Evolutionary conservation across 2,329 filamentous ascomycete genomes (phyloP), one percentile per base, ranked within the genome.

Genomic region (Thermochaetoides dissita): DNA sequence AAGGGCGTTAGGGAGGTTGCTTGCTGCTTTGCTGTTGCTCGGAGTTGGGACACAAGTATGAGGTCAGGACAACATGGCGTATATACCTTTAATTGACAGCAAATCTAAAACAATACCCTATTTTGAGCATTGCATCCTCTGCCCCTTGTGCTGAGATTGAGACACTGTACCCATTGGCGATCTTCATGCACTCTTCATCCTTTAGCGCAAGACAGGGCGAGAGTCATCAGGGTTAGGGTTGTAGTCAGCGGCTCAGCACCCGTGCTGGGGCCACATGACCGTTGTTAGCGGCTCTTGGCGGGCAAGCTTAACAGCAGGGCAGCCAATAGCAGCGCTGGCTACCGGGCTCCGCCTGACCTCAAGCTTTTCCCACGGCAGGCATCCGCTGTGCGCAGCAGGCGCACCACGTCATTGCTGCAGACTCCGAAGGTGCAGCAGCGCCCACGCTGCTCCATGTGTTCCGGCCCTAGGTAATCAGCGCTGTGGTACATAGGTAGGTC

Each of bases 351-450:
- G 30, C 11, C 7, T 17, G 36, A 24, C 17, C 17, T 5, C 17
- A 24, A 5, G 17, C 17, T 24, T 24, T 24, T 24, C 17, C 17
- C 17, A 24, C 39, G 42, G 43, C 45, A 46, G 45, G 43, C 46
- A 49, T 30, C 39, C 37, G 28, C 34, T 40, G 34, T 34, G 17
- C 38, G 11, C 38, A 6, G 11, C 28, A 29, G 17, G 34, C 38
- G 10, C 38, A 49, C 47, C 48, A 50, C 48, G 48, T 50, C 48
- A 50, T 50, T 44, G 17, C 17, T 24, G 17, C 17, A 24, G 5
- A 38, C 42, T 17, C 37, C 34, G 35, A 38, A 30, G 12, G 33
- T 11, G 29, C 30, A 17, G 28, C 42, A 32, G 35, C 30, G 44
- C 29, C 17, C 30, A 10, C 8, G 10, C 9, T 32, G 10, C 24